phyloP scores from a whole-genome alignment of 768 basidiomycete genomes.

The Exsudoporus frostii region DNA sequence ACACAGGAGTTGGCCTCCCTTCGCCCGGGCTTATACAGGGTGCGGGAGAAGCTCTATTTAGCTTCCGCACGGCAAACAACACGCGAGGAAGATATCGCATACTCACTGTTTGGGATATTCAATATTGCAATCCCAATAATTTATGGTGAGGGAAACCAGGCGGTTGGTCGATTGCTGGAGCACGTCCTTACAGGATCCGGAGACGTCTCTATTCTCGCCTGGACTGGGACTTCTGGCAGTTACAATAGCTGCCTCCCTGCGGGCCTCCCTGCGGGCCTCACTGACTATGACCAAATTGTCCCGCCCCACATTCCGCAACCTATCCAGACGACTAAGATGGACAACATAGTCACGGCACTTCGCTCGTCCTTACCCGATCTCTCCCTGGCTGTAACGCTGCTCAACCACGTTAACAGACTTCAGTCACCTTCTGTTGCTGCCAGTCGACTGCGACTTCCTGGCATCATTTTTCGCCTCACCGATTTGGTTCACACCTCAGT shows the following conservation, averaged over 20 bases:
- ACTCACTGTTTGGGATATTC: conserved; percentile 17
- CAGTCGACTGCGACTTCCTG: conserved; percentile 4
- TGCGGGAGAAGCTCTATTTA: conserved; percentile 18
- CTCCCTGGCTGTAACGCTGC: neutral
- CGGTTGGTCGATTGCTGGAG: conserved; percentile 13
- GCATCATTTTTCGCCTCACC: neutral
- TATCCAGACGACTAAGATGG: neutral
- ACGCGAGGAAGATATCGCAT: conserved; percentile 6
- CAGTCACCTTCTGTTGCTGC: neutral
- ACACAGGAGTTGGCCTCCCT: neutral
- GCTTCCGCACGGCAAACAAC: conserved; percentile 11
- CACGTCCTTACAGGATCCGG: conserved; percentile 11
- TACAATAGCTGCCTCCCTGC: conserved; percentile 10
- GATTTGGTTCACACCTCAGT: neutral
- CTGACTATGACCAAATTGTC: neutral
- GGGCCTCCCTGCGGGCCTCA: neutral
- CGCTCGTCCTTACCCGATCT: neutral
- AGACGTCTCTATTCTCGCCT: conserved; percentile 12
- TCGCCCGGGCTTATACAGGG: conserved; percentile 7
- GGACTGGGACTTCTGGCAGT: conserved; percentile 13
- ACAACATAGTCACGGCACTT: neutral
- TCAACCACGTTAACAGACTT: neutral
- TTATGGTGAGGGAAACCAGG: conserved; percentile 11
- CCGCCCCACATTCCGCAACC: neutral
- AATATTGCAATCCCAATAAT: conserved; percentile 4